Evolutionary conservation across 176 grass and related monocot species (phyloP).

Genomic region (Phoenix roebelenii): DNA sequence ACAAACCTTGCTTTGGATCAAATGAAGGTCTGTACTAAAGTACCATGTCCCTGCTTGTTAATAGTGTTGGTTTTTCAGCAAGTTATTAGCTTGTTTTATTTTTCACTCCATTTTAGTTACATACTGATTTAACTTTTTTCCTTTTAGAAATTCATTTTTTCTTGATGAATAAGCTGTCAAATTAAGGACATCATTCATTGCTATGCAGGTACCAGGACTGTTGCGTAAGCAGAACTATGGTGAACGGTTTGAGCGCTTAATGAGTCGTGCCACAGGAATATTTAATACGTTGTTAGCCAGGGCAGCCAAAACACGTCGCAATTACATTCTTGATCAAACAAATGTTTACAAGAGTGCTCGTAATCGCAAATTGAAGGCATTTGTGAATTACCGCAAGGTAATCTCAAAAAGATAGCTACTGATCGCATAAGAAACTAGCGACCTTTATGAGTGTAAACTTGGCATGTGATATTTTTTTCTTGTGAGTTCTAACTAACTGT

Average conservation of each 20-base stretch:
- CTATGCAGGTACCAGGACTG: constrained; percentile 42
- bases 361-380: constrained; percentile 49
- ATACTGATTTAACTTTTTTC: not conserved
- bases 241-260: constrained; percentile 55
- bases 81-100: not conserved
- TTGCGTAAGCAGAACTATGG: constrained; percentile 50
- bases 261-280: constrained; percentile 42
- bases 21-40: constrained; percentile 42
- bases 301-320: constrained; percentile 40
- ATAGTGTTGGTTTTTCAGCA: constrained; percentile 2
- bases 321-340: constrained; percentile 63
- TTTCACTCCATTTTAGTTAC: not conserved
- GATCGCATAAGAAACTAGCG: too few species aligned
- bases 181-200: too few species aligned
- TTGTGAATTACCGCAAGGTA: constrained; percentile 48
- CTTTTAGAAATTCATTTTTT: too few species aligned
- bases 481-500: too few species aligned
- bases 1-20: constrained; percentile 62
- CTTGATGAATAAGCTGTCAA: too few species aligned
- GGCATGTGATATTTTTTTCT: too few species aligned
- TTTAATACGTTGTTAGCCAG: constrained; percentile 53
- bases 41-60: not conserved
- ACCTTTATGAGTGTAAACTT: too few species aligned
- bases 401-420: not conserved
- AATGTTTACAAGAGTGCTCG: constrained; percentile 56